Conservation (phyloP, 768 basidiomycete genomes). For the Leccinum boreale region DNA sequence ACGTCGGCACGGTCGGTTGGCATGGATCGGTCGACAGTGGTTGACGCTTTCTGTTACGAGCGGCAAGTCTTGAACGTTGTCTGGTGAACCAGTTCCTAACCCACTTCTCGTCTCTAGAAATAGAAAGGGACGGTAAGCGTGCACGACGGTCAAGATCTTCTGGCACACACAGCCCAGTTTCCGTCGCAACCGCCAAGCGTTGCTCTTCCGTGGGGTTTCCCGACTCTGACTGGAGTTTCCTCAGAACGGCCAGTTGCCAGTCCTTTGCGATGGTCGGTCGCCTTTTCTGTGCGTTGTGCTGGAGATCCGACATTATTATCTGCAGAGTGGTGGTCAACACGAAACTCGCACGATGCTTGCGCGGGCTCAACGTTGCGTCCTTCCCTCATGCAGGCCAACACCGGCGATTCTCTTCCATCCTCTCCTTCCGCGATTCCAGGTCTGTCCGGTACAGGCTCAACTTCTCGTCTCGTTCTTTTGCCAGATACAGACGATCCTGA, state of each 20-base stretch:
- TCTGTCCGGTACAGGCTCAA: conserved; percentile 35
- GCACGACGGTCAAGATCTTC: conserved; percentile 1
- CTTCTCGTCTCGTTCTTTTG: conserved; percentile 62
- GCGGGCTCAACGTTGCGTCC: neutral
- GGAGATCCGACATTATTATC: neutral
- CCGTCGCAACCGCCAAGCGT: conserved; percentile 16
- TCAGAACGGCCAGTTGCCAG: conserved; percentile 32
- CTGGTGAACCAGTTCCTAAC: conserved; percentile 30
- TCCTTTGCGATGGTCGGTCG: conserved; percentile 18
- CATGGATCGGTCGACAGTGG: neutral
- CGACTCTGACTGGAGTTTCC: conserved; percentile 19
- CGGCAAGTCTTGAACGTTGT: conserved; percentile 21
- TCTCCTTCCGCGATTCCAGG: conserved; percentile 1
- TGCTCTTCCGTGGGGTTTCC: conserved; percentile 24
- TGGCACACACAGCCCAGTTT: conserved; percentile 31
- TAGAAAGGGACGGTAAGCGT: conserved; percentile 1
- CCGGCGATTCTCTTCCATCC: conserved; percentile 9
- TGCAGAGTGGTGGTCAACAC: neutral
- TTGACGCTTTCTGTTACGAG: conserved; percentile 10
- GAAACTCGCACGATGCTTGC: conserved; percentile 17
- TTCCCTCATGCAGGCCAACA: conserved; percentile 12
- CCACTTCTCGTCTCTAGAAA: conserved; percentile 27
- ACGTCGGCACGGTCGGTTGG: conserved; percentile 6
- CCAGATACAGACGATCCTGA: conserved; percentile 49
- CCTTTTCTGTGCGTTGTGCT: neutral